These are phyloP conservation scores for Penicillium occitanis DNA, from an alignment of 2,329 filamentous ascomycete genomes.

Conservation along the genomic window DNA sequence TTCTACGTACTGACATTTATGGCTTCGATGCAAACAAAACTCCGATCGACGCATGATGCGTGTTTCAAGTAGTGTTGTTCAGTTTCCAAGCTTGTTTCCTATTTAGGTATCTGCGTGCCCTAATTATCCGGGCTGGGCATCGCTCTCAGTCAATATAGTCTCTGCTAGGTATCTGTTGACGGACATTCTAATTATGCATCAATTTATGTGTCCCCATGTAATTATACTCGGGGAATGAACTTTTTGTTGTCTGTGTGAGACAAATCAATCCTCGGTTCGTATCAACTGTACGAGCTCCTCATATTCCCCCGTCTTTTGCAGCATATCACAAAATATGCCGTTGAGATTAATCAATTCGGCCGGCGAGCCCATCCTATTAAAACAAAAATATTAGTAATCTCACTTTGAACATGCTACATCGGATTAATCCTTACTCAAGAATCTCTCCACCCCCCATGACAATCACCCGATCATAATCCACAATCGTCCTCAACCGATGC, in stretches of 20 bases:
- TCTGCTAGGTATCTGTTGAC: neutral
- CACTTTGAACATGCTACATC: neutral
- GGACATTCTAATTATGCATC: neutral
- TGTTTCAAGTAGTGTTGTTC: neutral
- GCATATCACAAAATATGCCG: constrained; percentile 30
- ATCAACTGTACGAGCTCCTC: constrained; percentile 29
- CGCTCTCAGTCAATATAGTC: neutral
- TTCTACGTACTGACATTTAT: neutral
- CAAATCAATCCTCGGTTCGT: neutral
- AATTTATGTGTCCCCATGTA: neutral
- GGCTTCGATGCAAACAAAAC: neutral
- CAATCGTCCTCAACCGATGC: constrained; percentile 64
- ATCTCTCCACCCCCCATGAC: constrained; percentile 58
- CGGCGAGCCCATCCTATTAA: constrained; percentile 28
- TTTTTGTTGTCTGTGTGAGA: neutral
- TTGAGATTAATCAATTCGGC: constrained; percentile 24
- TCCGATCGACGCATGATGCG: neutral
- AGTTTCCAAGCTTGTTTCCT: neutral
- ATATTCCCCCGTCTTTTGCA: constrained; percentile 31
- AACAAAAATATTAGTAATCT: neutral
- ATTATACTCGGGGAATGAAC: too few relatives aligned
- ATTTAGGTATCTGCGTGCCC: neutral
- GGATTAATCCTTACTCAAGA: constrained; percentile 46
- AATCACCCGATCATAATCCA: constrained; percentile 60
- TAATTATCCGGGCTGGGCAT: neutral